phyloP scores from a whole-genome alignment of 1,284 basidiomycete genomes.

The Heterobasidion occidentale region DNA sequence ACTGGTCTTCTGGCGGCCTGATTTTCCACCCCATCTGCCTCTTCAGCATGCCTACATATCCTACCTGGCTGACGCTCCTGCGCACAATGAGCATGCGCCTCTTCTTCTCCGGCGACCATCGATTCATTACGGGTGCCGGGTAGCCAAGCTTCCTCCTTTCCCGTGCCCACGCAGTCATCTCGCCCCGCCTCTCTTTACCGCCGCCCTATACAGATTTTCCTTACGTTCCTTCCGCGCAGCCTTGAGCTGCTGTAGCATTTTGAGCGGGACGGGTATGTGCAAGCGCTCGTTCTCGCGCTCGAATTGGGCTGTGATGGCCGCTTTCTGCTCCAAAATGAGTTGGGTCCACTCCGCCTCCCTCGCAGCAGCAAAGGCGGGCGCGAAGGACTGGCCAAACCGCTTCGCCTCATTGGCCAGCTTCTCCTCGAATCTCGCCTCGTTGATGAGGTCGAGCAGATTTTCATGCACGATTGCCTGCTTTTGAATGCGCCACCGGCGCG shows the following conservation, averaged over 20 bases:
- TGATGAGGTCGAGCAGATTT: conserved; percentile 33
- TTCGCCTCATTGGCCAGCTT: conserved; percentile 20
- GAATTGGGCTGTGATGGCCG: conserved; percentile 25
- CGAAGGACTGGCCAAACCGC: conserved; percentile 6
- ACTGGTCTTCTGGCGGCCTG: conserved; percentile 33
- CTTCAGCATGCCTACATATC: conserved; percentile 52
- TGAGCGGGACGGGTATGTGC: conserved; percentile 33
- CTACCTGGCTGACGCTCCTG: conserved; percentile 46
- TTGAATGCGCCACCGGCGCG: conserved; percentile 19
- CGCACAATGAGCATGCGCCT: conserved; percentile 17
- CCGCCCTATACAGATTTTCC: conserved; percentile 53
- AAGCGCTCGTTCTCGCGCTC: conserved; percentile 32
- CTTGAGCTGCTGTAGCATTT: conserved; percentile 39
- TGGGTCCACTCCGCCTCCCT: conserved; percentile 1
- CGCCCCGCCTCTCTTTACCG: conserved; percentile 49
- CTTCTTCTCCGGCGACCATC: conserved; percentile 41
- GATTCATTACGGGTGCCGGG: conserved; percentile 49
- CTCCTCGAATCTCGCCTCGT: conserved; percentile 52
- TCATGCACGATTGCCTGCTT: conserved; percentile 20
- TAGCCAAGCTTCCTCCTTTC: conserved; percentile 41
- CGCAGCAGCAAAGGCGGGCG: conserved; percentile 14
- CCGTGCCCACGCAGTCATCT: conserved; percentile 40
- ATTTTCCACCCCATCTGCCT: conserved; percentile 40
- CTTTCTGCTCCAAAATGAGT: conserved; percentile 15
- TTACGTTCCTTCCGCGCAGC: conserved; percentile 51